Base-by-base conservation (phyloP, 495 filamentous ascomycete genomes). In the Penicillium longicatenatum region DNA sequence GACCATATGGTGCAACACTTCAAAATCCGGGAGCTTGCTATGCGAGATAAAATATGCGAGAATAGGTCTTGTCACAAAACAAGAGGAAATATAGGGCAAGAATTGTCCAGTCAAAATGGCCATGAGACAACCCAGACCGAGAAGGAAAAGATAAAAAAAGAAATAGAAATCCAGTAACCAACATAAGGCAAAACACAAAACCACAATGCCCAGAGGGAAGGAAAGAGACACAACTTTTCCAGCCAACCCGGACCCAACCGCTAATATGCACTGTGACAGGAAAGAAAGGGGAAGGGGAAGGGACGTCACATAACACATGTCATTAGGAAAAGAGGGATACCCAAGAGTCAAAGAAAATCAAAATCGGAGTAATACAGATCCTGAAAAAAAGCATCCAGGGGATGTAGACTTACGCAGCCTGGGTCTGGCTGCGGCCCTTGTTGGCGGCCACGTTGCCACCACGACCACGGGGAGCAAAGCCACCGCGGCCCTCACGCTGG, bases 401-500 rank as follows among this genome's bases (percentile, higher is more conserved):
- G 50, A 54, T 54, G 50, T 39, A 55, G 29, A 51, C 54, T 75
- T 70, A 82, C 62, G 79, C 78, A 55, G 79, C 66, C 58, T 79
- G 79, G 51, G 79, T 56, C 62, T 81, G 79, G 66, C 72, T 79
- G 59, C 79, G 79, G 49, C 73, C 71, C 67, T 81, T 76, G 55
- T 81, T 76, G 55, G 74, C 64, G 42, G 76, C 72, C 50, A 76
- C 70, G 44, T 77, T 80, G 50, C 79, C 78, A 48, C 84, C 80
- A 56, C 85, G 79, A 44, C 83, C 81, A 55, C 81, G 81, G 43
- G 74, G 73, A 51, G 71, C 60, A 62, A 79, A 83, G 54, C 79
- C 72, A 57, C 81, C 84, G 63, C 86, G 84, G 44, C 85, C 81
- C 52, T 85, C 84, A 65, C 89, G 85, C 48, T 86, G 83, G 66